A percentile compares a stretch with the other conserved stretches of the same genome.
These are phyloP conservation scores for Trypanosoma conorhini DNA, from an alignment of 208 protist species.

Conservation along the genomic window DNA sequence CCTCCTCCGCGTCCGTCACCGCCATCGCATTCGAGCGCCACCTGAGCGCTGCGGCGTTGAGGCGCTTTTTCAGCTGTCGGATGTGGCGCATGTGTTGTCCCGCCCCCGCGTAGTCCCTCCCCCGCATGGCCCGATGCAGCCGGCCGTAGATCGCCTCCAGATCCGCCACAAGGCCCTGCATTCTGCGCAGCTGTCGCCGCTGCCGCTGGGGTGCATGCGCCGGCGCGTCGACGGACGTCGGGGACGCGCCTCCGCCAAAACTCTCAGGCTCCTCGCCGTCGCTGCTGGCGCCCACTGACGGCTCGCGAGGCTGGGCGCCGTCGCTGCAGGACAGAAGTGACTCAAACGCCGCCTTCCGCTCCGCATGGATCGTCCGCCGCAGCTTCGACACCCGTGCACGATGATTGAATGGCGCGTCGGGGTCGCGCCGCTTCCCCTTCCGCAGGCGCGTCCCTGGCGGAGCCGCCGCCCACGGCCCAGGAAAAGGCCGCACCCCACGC, in stretches of 20 bases:
- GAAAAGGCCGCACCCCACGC: background rate
- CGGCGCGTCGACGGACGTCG: background rate
- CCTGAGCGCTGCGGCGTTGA: slow-evolving; percentile 1
- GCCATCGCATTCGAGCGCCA: background rate
- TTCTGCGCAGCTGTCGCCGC: background rate
- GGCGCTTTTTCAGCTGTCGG: slow-evolving; percentile 11
- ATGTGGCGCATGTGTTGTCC: background rate
- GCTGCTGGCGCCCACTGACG: background rate
- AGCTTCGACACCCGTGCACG: slow-evolving; percentile 38
- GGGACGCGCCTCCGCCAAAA: background rate
- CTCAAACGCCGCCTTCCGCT: slow-evolving; percentile 30
- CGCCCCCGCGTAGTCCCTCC: slow-evolving; percentile 11
- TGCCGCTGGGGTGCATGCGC: too few relatives aligned
- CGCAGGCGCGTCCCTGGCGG: background rate
- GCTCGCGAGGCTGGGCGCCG: background rate
- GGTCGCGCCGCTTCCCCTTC: slow-evolving; percentile 37
- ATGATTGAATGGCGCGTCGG: slow-evolving; percentile 43
- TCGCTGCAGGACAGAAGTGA: background rate
- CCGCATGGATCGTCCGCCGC: slow-evolving; percentile 38
- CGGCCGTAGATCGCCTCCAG: slow-evolving; percentile 26
- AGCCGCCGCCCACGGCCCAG: background rate
- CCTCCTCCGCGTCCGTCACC: slow-evolving; percentile 1
- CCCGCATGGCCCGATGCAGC: slow-evolving; percentile 37
- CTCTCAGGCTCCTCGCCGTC: background rate
- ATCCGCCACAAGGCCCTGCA: slow-evolving; percentile 17